Evolutionary conservation across 805 yeast genomes (phyloP), one percentile per base, ranked within the genome.

Genomic region (Barnettozyma wickerhamii): DNA sequence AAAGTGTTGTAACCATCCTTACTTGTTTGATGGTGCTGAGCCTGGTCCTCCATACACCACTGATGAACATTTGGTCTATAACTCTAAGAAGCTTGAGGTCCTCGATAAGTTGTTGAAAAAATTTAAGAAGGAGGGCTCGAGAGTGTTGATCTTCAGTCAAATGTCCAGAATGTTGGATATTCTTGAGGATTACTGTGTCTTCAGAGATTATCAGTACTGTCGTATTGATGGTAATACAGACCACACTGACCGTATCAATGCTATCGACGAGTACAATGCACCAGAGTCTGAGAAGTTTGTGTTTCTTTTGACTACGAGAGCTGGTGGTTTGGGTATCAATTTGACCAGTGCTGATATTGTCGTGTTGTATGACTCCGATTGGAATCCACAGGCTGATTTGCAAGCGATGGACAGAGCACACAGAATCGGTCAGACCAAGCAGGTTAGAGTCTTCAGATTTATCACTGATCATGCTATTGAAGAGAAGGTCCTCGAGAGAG

Each of bases 341-440:
- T 70, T 84, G 54, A 84, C 93, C 4, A 66, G 80, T n/a, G 93
- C 93, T 1, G 90, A 84, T 60, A 69, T 81, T 47, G 95, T 84
- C 35, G 74, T 84, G 3, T 61, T 84, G 33, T 84, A 69, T 56
- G 95, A 84, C 62, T 81, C 89, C 4, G 95, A 84, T 59, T 84
- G 95, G 95, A 84, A 84, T 51, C 95, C 95, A 1, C 95, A 84
- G 56, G 93, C 91, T 4, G 95, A 84, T 69, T 71, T 84, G 49
- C 95, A 84, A 62, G 91, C 91, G 1, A 84, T 84, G 93, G 95
- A 84, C 58, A 74, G 95, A 66, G 93, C 93, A 0, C 95, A 84
- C 62, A 75, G 95, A 70, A 84, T 84, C 56, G 95, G 95, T 6
- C 95, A 84, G 59, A 84, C 82, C 33, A 84, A 84, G 50, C 95